A percentile compares a stretch with the other conserved stretches of the same genome.
phyloP scores from a whole-genome alignment of 106 monocot genomes.

The Acanthochlamys bracteata region DNA sequence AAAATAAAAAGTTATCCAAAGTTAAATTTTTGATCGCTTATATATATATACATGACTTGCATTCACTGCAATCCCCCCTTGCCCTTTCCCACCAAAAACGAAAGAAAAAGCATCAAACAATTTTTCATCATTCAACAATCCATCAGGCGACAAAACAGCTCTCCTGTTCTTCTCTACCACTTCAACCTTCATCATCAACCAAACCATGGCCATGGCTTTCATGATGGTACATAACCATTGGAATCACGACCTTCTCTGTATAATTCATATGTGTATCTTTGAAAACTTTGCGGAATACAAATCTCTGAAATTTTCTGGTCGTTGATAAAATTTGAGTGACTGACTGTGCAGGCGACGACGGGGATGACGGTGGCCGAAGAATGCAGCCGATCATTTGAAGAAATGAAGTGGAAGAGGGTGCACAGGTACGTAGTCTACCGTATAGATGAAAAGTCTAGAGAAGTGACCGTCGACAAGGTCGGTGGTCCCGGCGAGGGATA shows the following conservation, averaged over 20 bases:
- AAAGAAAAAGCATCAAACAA: too few species aligned
- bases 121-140: too few species aligned
- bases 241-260: too few species aligned
- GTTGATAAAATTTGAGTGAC: neutral
- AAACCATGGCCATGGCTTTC: constrained; percentile 83
- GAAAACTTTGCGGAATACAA: too few species aligned
- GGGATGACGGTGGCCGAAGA: constrained; percentile 58
- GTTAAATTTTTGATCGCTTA: too few species aligned
- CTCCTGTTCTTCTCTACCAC: too few species aligned
- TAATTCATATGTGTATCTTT: too few species aligned
- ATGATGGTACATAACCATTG: constrained; percentile 37
- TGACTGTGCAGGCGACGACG: constrained; percentile 32
- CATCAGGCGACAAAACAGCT: too few species aligned
- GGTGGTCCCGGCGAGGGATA: constrained; percentile 50
- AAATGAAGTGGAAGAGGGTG: constrained; percentile 59
- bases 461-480: constrained; percentile 42
- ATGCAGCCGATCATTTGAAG: constrained; percentile 43
- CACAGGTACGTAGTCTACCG: constrained; percentile 49
- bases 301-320: neutral
- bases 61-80: too few species aligned
- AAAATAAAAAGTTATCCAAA: too few species aligned
- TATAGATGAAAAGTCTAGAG: constrained; percentile 49
- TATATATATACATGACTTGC: too few species aligned
- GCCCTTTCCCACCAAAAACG: too few species aligned
- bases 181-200: constrained; percentile 10